Percentiles rank a stretch among this genome's conserved stretches.
Conservation (phyloP, 2,329 filamentous ascomycete species). For the Didymella pomorum region DNA sequence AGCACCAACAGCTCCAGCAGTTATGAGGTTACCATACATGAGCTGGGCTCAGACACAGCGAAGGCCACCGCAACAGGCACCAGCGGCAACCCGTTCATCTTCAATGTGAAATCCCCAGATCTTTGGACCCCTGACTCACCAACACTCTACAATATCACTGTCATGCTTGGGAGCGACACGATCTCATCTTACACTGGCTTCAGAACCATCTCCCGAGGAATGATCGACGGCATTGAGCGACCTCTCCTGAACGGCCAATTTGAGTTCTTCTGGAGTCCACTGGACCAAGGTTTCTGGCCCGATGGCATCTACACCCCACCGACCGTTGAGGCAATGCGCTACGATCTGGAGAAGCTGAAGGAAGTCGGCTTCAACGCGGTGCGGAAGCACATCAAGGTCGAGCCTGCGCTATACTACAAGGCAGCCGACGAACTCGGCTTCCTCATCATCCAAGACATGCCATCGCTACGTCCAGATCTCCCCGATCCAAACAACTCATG, state of each 20-base stretch:
- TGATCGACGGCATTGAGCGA: slow-evolving; percentile 65
- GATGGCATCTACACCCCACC: slow-evolving; percentile 73
- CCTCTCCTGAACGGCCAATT: slow-evolving; percentile 74
- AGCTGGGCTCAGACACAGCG: slow-evolving; percentile 45
- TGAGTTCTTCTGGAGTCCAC: slow-evolving; percentile 71
- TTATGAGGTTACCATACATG: slow-evolving; percentile 52
- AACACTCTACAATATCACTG: slow-evolving; percentile 69
- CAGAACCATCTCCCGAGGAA: slow-evolving; percentile 66
- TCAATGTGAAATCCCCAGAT: slow-evolving; percentile 63
- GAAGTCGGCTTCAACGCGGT: slow-evolving; percentile 73
- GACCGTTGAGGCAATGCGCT: slow-evolving; percentile 71
- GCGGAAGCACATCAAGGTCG: slow-evolving; percentile 76
- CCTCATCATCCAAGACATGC: slow-evolving; percentile 77
- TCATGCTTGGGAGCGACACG: slow-evolving; percentile 62
- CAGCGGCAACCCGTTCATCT: slow-evolving; percentile 62
- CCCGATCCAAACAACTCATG: slow-evolving; percentile 24
- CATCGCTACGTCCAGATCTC: slow-evolving; percentile 57
- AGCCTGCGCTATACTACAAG: slow-evolving; percentile 71
- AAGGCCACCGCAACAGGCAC: slow-evolving; percentile 57
- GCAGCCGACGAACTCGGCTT: slow-evolving; percentile 72
- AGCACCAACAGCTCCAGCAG: slow-evolving; percentile 47
- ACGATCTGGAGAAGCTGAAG: slow-evolving; percentile 70
- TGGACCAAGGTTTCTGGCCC: slow-evolving; percentile 77
- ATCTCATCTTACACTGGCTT: slow-evolving; percentile 74
- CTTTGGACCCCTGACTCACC: slow-evolving; percentile 72